Evolutionary conservation across 345 rosid species (phyloP).

Genomic region (Theobroma cacao): DNA sequence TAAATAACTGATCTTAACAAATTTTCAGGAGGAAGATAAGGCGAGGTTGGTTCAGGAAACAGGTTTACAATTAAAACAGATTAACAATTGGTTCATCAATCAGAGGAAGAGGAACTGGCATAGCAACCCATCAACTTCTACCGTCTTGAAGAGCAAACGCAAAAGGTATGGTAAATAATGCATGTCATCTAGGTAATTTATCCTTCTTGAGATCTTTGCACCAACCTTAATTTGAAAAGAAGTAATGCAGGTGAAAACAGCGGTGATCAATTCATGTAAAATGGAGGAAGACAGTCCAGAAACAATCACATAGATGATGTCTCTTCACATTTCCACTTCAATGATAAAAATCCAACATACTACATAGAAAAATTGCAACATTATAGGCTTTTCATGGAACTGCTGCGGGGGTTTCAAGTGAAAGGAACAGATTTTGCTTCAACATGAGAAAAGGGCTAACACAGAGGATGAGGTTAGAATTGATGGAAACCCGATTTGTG

Average conservation of each 20-base stretch:
- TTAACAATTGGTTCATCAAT: slow-evolving; percentile 97
- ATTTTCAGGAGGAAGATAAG: slow-evolving; percentile 94
- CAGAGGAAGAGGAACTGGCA: slow-evolving; percentile 99
- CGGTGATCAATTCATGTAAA: slow-evolving; percentile 55
- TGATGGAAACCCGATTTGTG: not conserved
- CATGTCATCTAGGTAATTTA: not conserved
- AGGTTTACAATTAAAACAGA: slow-evolving; percentile 94
- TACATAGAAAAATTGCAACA: slow-evolving; percentile 15
- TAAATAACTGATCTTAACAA: not conserved
- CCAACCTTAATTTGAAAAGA: slow-evolving; percentile 50
- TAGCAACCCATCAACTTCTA: slow-evolving; percentile 83
- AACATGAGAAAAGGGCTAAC: slow-evolving; percentile 15
- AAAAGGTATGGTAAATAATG: slow-evolving; percentile 55
- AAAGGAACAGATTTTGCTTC: slow-evolving; percentile 21
- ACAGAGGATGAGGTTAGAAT: slow-evolving; percentile 3
- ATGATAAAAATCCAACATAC: slow-evolving; percentile 9
- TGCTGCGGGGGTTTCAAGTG: not conserved
- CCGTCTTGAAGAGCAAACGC: slow-evolving; percentile 79
- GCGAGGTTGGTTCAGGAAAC: slow-evolving; percentile 94
- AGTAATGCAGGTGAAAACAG: slow-evolving; percentile 96
- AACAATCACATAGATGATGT: not conserved
- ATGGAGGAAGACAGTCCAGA: slow-evolving; percentile 12
- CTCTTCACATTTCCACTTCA: not conserved
- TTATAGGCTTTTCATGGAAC: slow-evolving; percentile 8
- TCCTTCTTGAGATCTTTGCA: slow-evolving; percentile 26